Base-by-base conservation (phyloP, 139 green algal species). In the Axilococcus clingmanii region DNA sequence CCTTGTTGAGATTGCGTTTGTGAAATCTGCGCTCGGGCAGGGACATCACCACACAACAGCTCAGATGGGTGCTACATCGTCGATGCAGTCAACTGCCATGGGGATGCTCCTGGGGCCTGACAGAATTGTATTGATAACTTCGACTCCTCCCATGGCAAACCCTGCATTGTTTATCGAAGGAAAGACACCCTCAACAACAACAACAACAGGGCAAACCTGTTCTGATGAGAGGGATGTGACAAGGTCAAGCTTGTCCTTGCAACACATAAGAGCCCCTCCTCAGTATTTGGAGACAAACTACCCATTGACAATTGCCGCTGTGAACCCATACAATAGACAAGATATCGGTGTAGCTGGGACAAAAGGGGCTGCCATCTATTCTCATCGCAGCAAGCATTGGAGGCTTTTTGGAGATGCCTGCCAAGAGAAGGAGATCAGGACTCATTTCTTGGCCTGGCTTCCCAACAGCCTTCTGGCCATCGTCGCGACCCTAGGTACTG, bases 291-390 rank as follows among this genome's bases (percentile, higher is more conserved):
- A 63, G 0, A 50, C 74, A 19, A 71, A 70, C 40, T 93, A 74
- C 63, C 81, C 83, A 4, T 31, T 91, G 23, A 46, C 55, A 37
- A 37, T 46, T 6, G n/a, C 38, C 3, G 68, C 72, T 23, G 54
- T 87, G 14, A 76, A 67, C 48, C n/a, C n/a, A n/a, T 11, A 55
- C 23, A 63, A 81, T 40, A 75, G 84, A 5, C 61, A 42, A 16
- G 84, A 96, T 59, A 65, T 96, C 6, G 89, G 86, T 3, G 79
- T 91, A 40, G 87, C 88, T 28, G 88, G 88, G 7, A 63, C 35
- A 5, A 49, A 56, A 11, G 88, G 88, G 0, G 40, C 95, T 16
- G 82, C 78, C 2, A 59, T 96, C 34, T 89, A 84, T 59, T 80
- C 74, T 65, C 48, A 79, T 4, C 59, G 67, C 23, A 63, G 48